Evolutionary conservation across 805 yeast species (phyloP).

Genomic region (Myxozyma monticola): DNA sequence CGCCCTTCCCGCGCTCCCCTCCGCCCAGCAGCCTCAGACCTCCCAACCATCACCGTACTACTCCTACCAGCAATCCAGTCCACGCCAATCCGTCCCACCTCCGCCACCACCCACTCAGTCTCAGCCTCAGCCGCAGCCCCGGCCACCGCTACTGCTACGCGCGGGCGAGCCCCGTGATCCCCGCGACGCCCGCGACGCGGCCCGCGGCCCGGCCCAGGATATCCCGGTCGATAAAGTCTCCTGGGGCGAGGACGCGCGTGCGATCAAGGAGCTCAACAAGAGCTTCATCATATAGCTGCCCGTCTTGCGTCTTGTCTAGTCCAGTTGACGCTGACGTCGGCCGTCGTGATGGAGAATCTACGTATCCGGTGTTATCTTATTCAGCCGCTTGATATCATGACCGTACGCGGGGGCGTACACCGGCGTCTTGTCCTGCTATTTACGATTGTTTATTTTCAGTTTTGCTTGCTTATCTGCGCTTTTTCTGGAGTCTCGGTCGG

Average conservation of each 20-base stretch:
- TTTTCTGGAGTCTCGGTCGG: no score
- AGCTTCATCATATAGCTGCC: slow-evolving; percentile 24
- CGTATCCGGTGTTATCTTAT: no score
- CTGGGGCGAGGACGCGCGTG: slow-evolving; percentile 38
- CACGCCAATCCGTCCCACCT: background rate
- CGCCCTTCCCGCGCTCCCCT: slow-evolving; percentile 8
- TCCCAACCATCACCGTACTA: no score
- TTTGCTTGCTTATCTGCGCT: no score
- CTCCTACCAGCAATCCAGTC: background rate
- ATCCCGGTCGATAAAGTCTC: slow-evolving; percentile 34
- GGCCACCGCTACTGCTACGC: slow-evolving; percentile 5
- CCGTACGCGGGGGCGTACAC: no score
- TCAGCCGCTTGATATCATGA: no score
- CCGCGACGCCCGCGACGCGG: slow-evolving; percentile 27
- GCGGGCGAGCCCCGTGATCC: slow-evolving; percentile 24
- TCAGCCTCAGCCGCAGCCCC: background rate
- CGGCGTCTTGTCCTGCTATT: no score
- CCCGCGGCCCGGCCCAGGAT: slow-evolving; percentile 31
- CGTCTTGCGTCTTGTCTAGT: no score
- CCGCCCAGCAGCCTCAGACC: slow-evolving; percentile 10
- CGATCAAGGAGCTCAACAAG: slow-evolving; percentile 36
- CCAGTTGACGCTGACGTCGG: no score
- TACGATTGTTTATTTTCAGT: no score
- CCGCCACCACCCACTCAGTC: background rate
- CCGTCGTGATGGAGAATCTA: no score